Base-by-base conservation (phyloP, 495 filamentous ascomycete species). In the Penicillium subrubescens region DNA sequence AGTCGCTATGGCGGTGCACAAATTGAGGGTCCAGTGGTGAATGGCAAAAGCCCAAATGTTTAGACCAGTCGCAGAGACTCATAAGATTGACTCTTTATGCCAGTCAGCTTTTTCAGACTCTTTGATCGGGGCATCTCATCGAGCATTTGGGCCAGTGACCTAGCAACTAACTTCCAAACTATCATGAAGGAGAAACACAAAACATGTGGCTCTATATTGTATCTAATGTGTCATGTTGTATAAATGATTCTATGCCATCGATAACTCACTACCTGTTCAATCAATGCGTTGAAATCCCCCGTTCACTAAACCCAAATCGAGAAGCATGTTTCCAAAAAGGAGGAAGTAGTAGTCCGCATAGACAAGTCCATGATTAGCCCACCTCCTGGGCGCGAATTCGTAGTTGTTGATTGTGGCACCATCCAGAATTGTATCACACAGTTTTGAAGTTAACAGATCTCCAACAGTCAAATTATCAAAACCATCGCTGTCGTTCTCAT, bases 271-370 rank as follows among this genome's bases (percentile, higher is more conserved):
- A 29, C 21, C 23, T 23, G 6, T 17, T 69, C 35, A 19, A 2
- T 52, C 44, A 43, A 54, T 37, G 29, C 25, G 31, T 11, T 37
- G 29, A 37, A 31, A 29, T 5, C 25, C 53, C 11, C 27, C 33
- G 6, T 35, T 59, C 46, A 41, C 52, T 50, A 53, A 70, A 3
- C 62, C 72, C 61, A 73, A 39, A 0, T 69, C 65, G 0, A 71
- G 50, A n/a, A 75, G 41, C 66, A 69, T 71, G 60, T 83, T 83
- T n/a, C 81, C 79, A 31, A 79, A 74, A 57, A 78, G 69, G 31
- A 83, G 57, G 35, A 83, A 76, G 63, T 81, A 83, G 69, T 82
- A 83, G 60, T 82, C 80, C 0, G 76, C 81, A 69, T 83, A 83
- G 5, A 82, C 81, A 10, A 83, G 62, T 19, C 79, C 81, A 58